Evolutionary conservation across 2,329 filamentous ascomycete genomes (phyloP), one percentile per base, ranked within the genome.

Genomic region (Cadophora malorum): DNA sequence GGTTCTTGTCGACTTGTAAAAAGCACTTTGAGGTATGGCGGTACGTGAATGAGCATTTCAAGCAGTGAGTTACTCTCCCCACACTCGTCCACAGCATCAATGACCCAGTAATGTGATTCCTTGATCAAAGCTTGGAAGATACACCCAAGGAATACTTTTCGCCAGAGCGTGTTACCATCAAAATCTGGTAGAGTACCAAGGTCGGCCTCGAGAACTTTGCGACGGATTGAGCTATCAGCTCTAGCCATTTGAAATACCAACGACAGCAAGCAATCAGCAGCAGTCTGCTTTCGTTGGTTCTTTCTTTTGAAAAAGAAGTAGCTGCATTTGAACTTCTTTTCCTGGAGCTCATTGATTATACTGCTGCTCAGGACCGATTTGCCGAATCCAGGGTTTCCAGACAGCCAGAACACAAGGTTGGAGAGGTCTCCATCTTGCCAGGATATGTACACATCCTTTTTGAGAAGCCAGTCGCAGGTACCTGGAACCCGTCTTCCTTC

Each of bases 11-110:
- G 70, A 49, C 70, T 74, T 6, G 67, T 74, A n/a, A 75, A 60
- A 2, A 75, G 38, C 49, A 75, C 66, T 52, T 69, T 64, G 23
- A 76, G 55, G 12, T 67, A 71, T 21, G 70, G 49, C 4, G 69
- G 59, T 5, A 9, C 10, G 25, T 69, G 52, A 10, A 69, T 38
- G 25, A 70, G 33, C 35, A 70, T 62, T 12, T 68, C 56, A 41
- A 69, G 53, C 8, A 68, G 33, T 21, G 28, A 7, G n/a, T 31
- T 50, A 31, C 52, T 45, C 23, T 65, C 73, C 62, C 47, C 76
- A 79, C 58, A 66, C 41, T 79, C 79, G 60, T 80, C 79, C 3
- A 80, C 49, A 0, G 73, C 78, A 70, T 80, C 79, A 31, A 80
- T 75, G 0, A 80, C 70, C 78, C 78, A 80, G 63, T 75, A 79